Evolutionary conservation across 192 early-diverging fungal genomes (phyloP).

Genomic region (Thamnidium elegans): DNA sequence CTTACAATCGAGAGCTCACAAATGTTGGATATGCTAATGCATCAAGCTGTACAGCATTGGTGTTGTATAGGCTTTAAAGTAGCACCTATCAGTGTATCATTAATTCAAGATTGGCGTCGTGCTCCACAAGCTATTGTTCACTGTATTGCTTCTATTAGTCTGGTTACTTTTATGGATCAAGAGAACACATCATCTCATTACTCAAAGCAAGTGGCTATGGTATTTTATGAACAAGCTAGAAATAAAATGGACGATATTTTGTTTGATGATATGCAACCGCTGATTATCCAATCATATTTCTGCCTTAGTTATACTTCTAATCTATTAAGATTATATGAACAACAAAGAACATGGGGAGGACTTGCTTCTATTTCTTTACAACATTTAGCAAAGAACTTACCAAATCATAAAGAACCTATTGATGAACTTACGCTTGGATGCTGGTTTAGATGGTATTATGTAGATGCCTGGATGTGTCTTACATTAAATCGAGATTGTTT

Average conservation of each 20-base stretch:
- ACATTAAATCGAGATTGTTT: constrained; percentile 23
- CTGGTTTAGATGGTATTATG: constrained; percentile 36
- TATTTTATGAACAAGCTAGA: constrained; percentile 33
- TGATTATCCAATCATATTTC: constrained; percentile 29
- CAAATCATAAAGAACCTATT: neutral
- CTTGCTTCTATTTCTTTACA: constrained; percentile 28
- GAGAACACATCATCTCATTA: constrained; percentile 1
- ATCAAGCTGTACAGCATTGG: constrained; percentile 19
- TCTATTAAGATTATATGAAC: constrained; percentile 31
- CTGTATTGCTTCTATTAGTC: constrained; percentile 29
- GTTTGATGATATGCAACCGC: constrained; percentile 23
- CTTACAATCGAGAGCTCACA: constrained; percentile 13
- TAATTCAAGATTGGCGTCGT: constrained; percentile 19
- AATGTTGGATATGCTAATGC: constrained; percentile 23
- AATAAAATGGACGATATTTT: constrained; percentile 31
- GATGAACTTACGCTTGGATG: constrained; percentile 8
- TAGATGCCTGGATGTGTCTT: constrained; percentile 33
- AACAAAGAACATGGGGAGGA: constrained; percentile 33
- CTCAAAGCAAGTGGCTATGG: constrained; percentile 23
- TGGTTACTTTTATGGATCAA: constrained; percentile 33
- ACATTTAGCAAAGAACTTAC: neutral
- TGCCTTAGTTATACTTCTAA: constrained; percentile 35
- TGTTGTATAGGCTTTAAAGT: constrained; percentile 38
- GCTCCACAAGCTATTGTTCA: constrained; percentile 23
- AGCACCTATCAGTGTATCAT: constrained; percentile 15